These are phyloP conservation scores for Themeda triandra DNA, from an alignment of 176 grass and related monocot species.

Conservation along the genomic window DNA sequence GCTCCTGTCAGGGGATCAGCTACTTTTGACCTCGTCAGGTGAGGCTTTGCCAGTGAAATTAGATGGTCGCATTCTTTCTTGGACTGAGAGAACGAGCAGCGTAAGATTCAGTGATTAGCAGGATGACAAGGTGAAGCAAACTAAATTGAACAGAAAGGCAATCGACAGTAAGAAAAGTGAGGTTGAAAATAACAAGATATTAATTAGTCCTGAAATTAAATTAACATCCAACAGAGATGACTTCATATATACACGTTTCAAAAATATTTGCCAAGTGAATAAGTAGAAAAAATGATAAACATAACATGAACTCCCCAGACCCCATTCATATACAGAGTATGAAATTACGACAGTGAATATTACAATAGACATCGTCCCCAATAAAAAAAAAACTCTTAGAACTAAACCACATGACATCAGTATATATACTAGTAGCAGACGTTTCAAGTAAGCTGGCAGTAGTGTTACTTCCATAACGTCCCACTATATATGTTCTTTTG, in stretches of 20 bases:
- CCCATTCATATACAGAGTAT: no score
- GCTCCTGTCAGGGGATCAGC: slow-evolving; percentile 63
- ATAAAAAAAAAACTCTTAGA: no score
- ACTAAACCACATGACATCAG: no score
- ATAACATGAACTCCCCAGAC: no score
- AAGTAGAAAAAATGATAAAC: no score
- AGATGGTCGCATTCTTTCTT: slow-evolving; percentile 90
- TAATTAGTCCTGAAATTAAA: neutral
- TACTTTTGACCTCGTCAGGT: slow-evolving; percentile 70
- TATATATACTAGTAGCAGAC: neutral
- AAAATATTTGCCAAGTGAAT: no score
- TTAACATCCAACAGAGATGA: no score
- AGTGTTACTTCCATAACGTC: no score
- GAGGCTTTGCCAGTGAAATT: slow-evolving; percentile 78
- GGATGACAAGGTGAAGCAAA: neutral
- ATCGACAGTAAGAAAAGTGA: neutral
- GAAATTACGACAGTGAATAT: no score
- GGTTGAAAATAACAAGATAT: neutral
- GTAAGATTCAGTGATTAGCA: neutral
- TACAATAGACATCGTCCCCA: no score
- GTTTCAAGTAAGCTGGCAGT: neutral
- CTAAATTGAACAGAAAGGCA: neutral
- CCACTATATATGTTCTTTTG: no score
- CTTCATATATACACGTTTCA: no score
- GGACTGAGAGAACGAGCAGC: slow-evolving; percentile 45